Base-by-base conservation (phyloP, 371 early-diverging fungal genomes). In the Mucor circinelloides region DNA sequence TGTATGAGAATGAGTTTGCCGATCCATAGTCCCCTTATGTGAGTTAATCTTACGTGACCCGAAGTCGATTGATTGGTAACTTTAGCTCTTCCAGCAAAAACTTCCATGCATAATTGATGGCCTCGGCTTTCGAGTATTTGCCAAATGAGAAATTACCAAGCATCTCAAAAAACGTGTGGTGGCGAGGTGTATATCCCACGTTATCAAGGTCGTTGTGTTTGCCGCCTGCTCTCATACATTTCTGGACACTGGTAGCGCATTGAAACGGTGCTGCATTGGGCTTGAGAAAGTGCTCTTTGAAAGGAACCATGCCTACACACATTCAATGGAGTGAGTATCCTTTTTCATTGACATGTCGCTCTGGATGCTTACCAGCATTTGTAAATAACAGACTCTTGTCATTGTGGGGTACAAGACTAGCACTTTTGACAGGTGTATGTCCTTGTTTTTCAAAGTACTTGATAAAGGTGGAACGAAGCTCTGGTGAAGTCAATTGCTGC, bases 91-190 rank as follows among this genome's bases (percentile, higher is more conserved):
- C 71, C 27, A 88, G 83, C 44, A 93, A 70, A 70, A 93, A 93
- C 10, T 69, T 68, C 93, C 93, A 93, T 3, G 93, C 91, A 68
- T 88, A 80, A 15, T 68, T 74, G 25, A 92, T 91, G 1, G 90
- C 90, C 38, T 79, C 82, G 10, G 76, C 69, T 69, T 90, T 90
- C 25, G 75, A 74, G 68, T 91, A 91, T 27, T 80, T 77, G 19
- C 92, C 92, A 75, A 93, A 93, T 0, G 91, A 91, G 73, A 92
- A 93, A 67, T 90, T 92, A 36, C 94, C 94, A 61, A 93, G 75
- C 94, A 93, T 93, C 75, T 93, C 94, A 70, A 93, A 93, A 69
- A 91, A 92, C 2, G 94, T 93, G 64, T 92, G 91, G 69, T 93
- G 94, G 6, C 92, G 85, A 19, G 91, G 88, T 9, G 92, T 91